Evolutionary conservation across 164 flowering plant species (phyloP).

Genomic region (Tinospora cordifolia): DNA sequence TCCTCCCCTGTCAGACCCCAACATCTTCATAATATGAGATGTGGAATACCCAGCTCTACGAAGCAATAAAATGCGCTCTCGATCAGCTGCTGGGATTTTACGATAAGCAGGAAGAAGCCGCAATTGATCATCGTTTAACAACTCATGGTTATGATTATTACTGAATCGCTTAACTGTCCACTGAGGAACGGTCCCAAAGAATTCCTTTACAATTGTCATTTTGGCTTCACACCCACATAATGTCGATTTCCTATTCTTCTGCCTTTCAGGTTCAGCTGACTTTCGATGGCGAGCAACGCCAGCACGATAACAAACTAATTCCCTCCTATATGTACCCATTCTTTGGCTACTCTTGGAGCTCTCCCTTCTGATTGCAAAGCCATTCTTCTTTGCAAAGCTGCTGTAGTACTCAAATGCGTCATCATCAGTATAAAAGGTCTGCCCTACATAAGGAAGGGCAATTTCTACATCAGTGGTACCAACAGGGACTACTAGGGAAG

Average conservation of each 20-base stretch:
- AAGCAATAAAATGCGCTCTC: slow-evolving; percentile 54
- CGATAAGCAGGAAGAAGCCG: slow-evolving; percentile 72
- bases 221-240: slow-evolving; percentile 71
- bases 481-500: slow-evolving; percentile 9
- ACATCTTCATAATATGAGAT: slow-evolving; percentile 52
- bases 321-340: slow-evolving; percentile 51
- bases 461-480: slow-evolving; percentile 10
- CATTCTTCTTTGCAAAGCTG: slow-evolving; percentile 55
- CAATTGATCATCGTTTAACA: slow-evolving; percentile 62
- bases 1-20: slow-evolving; percentile 57
- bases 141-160: slow-evolving; percentile 67
- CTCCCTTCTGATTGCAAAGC: slow-evolving; percentile 64
- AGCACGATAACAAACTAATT: slow-evolving; percentile 64
- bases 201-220: slow-evolving; percentile 56
- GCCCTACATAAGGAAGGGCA: slow-evolving; percentile 54
- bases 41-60: slow-evolving; percentile 64
- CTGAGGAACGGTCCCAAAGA: slow-evolving; percentile 44
- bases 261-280: slow-evolving; percentile 41
- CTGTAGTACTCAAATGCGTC: slow-evolving; percentile 58
- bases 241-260: slow-evolving; percentile 55
- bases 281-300: slow-evolving; percentile 51
- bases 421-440: slow-evolving; percentile 52
- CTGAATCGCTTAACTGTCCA: slow-evolving; percentile 60
- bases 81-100: slow-evolving; percentile 57
- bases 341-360: slow-evolving; percentile 47